phyloP scores from a whole-genome alignment of 1,284 basidiomycete species.

The Austroboletus niveus region DNA sequence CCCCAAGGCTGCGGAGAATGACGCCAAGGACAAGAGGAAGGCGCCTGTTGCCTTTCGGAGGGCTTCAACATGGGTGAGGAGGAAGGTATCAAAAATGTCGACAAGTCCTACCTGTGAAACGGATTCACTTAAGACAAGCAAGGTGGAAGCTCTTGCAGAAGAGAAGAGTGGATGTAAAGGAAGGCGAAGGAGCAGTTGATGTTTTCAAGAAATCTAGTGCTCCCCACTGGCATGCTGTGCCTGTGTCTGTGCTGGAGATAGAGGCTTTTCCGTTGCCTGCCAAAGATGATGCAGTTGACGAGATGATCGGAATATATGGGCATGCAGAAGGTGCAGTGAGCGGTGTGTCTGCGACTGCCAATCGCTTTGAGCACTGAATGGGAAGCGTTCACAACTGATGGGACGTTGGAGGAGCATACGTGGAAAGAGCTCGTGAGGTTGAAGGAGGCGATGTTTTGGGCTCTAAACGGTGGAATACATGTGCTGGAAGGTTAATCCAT shows the following conservation, averaged over 20 bases:
- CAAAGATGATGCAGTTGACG: background rate
- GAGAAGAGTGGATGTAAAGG: background rate
- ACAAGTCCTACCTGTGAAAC: background rate
- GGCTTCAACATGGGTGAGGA: background rate
- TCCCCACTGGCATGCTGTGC: background rate
- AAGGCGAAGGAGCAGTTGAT: background rate
- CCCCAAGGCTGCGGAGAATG: background rate
- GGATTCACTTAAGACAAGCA: background rate
- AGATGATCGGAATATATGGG: background rate
- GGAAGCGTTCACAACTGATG: constrained; percentile 51
- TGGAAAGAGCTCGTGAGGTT: constrained; percentile 83
- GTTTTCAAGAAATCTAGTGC: background rate
- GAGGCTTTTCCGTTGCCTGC: constrained; percentile 1
- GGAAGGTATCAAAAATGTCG: background rate
- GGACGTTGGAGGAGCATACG: constrained; percentile 86
- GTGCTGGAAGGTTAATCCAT: constrained; percentile 15
- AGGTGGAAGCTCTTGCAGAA: background rate
- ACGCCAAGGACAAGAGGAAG: background rate
- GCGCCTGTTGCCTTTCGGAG: background rate
- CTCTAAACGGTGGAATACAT: constrained; percentile 69
- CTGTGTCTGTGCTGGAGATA: background rate
- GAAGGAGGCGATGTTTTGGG: constrained; percentile 90
- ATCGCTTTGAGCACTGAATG: constrained; percentile 17
- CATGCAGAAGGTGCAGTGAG: background rate
- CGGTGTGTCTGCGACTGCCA: background rate